These are phyloP conservation scores for Hyphopichia homilentoma DNA, from an alignment of 805 yeast species.

Conservation along the genomic window DNA sequence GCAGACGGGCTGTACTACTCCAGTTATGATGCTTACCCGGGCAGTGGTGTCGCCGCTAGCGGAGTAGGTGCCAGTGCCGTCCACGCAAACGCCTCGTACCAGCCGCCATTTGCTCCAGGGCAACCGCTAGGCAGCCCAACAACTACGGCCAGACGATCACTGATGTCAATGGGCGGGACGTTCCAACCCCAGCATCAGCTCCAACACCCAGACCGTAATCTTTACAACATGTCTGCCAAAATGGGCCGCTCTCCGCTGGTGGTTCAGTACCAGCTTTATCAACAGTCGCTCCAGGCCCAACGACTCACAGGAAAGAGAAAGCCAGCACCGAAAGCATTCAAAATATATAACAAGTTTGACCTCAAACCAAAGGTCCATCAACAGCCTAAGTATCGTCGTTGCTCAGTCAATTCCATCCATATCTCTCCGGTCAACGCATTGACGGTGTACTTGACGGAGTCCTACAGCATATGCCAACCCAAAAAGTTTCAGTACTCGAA, in stretches of 20 bases:
- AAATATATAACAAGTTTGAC: conserved; percentile 43
- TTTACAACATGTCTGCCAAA: conserved; percentile 10
- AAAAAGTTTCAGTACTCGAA: conserved; percentile 71
- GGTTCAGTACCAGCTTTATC: conserved; percentile 32
- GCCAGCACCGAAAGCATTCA: conserved; percentile 47
- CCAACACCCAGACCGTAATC: conserved; percentile 6
- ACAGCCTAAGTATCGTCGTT: conserved; percentile 69
- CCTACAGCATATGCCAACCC: conserved; percentile 84
- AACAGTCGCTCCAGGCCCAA: conserved; percentile 22
- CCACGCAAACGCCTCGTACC: conserved; percentile 11
- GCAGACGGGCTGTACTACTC: conserved; percentile 23
- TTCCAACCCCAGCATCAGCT: conserved; percentile 7
- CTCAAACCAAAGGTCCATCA: conserved; percentile 56
- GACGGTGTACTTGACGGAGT: conserved; percentile 70
- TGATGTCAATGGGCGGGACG: conserved; percentile 18
- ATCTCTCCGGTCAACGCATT: conserved; percentile 80
- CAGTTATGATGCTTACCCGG: conserved; percentile 11
- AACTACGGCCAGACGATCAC: conserved; percentile 16
- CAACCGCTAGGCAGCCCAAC: neutral
- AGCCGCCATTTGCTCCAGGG: no score
- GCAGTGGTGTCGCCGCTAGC: conserved; percentile 3
- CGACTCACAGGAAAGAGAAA: conserved; percentile 15
- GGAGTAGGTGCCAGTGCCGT: neutral
- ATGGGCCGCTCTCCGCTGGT: conserved; percentile 27
- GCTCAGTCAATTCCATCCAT: conserved; percentile 58